Conservation (phyloP, 2,329 filamentous ascomycete genomes). For the Parastagonospora avenae region DNA sequence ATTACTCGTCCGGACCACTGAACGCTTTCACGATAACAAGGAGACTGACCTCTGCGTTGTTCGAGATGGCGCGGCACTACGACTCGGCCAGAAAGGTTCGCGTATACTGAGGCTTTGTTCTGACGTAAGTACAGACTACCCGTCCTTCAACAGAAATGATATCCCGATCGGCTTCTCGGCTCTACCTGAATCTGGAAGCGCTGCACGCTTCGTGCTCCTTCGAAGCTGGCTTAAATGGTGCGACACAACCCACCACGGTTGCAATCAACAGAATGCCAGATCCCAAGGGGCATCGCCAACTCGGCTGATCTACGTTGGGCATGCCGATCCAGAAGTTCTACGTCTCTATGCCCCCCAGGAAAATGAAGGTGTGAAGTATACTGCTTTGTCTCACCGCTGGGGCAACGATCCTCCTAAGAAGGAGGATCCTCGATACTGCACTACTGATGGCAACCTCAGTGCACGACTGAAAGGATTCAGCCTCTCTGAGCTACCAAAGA, state of each 20-base stretch:
- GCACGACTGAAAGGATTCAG: conserved; percentile 7
- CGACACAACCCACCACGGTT: conserved; percentile 7
- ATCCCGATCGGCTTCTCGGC: conserved; percentile 9
- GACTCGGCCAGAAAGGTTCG: neutral
- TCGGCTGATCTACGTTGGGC: conserved; percentile 15
- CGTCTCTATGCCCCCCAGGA: conserved; percentile 11
- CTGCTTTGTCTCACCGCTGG: conserved; percentile 26
- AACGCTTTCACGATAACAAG: conserved; percentile 5
- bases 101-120: neutral
- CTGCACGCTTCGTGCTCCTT: conserved; percentile 11
- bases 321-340: conserved; percentile 9
- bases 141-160: neutral
- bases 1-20: conserved; percentile 1
- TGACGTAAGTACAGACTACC: conserved; percentile 5
- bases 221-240: conserved; percentile 14
- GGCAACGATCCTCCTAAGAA: conserved; percentile 9
- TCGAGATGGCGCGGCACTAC: conserved; percentile 3
- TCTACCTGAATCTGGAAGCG: conserved; percentile 7
- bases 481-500: conserved; percentile 14
- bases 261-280: conserved; percentile 6
- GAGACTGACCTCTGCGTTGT: conserved; percentile 2
- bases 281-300: conserved; percentile 8
- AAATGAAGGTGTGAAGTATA: conserved; percentile 10
- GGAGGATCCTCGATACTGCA: conserved; percentile 15
- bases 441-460: conserved; percentile 13